phyloP scores from a whole-genome alignment of 176 grass and related monocot species.

The Poa pratensis region DNA sequence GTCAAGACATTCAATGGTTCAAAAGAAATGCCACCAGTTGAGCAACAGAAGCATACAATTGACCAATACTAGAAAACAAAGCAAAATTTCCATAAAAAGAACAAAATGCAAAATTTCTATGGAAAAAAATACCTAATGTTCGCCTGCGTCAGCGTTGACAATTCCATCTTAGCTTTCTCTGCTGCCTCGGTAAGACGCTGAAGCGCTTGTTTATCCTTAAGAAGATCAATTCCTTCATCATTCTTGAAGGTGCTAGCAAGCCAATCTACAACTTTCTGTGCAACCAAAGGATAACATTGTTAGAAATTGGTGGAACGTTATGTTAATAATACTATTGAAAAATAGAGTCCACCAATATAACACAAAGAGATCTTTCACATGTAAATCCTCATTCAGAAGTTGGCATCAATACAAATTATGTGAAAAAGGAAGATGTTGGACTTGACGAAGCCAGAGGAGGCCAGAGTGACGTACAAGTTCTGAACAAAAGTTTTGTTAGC shows the following conservation, averaged over 20 bases:
- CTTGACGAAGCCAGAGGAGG: neutral
- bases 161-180: constrained; percentile 98
- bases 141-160: constrained; percentile 86
- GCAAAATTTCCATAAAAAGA: no score
- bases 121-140: constrained; percentile 75
- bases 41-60: neutral
- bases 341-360: constrained; percentile 24
- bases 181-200: constrained; percentile 94
- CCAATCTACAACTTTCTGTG: constrained; percentile 95
- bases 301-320: constrained; percentile 3
- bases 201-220: constrained; percentile 98
- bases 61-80: neutral
- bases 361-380: neutral
- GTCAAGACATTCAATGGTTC: constrained; percentile 3
- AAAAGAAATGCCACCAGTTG: constrained; percentile 14
- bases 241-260: constrained; percentile 90
- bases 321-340: neutral
- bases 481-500: neutral
- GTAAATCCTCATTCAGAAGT: constrained; percentile 19
- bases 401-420: constrained; percentile 11
- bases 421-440: neutral
- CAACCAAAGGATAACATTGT: constrained; percentile 35
- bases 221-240: constrained; percentile 92
- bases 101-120: neutral
- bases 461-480: neutral